Conservation (phyloP, 176 grass and related monocot genomes). For the Juncus effusus region DNA sequence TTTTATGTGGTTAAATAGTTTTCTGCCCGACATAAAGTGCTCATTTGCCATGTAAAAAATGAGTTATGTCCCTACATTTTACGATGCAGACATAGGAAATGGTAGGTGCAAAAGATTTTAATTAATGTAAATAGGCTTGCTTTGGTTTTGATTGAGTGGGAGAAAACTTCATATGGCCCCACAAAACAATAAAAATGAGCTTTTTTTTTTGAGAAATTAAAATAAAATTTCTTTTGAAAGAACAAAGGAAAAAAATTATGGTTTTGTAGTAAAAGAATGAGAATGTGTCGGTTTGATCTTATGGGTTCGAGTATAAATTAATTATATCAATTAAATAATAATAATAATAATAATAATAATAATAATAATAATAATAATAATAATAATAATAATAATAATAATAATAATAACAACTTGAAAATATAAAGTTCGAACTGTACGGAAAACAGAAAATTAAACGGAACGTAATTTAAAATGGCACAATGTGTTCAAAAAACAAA, state of each 20-base stretch:
- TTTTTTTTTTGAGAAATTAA: too few species aligned
- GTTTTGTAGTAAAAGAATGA: slow-evolving; percentile 18
- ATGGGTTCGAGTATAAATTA: too few species aligned
- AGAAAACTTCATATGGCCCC: slow-evolving; percentile 22
- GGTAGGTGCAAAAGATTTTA: slow-evolving; percentile 6
- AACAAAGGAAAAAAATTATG: neutral
- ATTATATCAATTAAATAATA: too few species aligned
- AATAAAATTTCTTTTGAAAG: too few species aligned
- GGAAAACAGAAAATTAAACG: too few species aligned
- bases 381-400: neutral
- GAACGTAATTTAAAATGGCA: neutral
- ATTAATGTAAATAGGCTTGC: neutral
- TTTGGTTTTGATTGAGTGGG: slow-evolving; percentile 17
- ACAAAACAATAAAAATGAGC: neutral
- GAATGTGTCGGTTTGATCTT: neutral
- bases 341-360: neutral
- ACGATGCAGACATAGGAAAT: slow-evolving; percentile 29
- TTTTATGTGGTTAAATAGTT: slow-evolving; percentile 19
- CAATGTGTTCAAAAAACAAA: neutral
- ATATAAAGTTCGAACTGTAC: neutral
- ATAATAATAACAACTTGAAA: neutral
- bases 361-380: neutral
- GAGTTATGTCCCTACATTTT: slow-evolving; percentile 16
- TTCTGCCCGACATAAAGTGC: slow-evolving; percentile 23
- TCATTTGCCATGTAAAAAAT: slow-evolving; percentile 23